Evolutionary conservation across 2,329 filamentous ascomycete species (phyloP), one percentile per base, ranked within the genome.

Genomic region (Tothia fuscella): DNA sequence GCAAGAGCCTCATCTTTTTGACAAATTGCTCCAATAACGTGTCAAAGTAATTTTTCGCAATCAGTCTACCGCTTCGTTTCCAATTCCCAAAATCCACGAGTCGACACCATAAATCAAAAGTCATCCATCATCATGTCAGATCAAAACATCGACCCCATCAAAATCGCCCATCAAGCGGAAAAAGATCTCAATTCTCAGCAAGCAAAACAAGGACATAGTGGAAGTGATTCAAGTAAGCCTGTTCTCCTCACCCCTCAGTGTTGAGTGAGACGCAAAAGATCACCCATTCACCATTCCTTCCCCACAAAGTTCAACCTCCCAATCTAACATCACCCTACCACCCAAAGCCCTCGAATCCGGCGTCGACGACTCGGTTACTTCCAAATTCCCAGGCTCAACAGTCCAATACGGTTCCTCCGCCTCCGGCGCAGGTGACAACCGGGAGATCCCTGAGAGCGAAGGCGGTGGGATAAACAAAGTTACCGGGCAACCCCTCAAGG

Each of bases 141-240:
- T n/a, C n/a, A n/a, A n/a, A n/a, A n/a, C n/a, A n/a, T n/a, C n/a
- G n/a, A 67, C 51, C 63, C 61, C 39, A 50, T 63, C 49, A 53
- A 58, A 21, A 53, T 68, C 50, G 66, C 68, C 41, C 54, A 64
- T 50, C 56, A 70, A 48, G 67, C 67, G 9, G 66, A 71, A 58
- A 55, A 55, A 14, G 65, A 71, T 43, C 58, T 70, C 41, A 67
- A 68, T 54, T 62, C 63, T 6, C 48, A 63, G 25, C 44, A 50
- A 60, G 61, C 7, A 65, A 63, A 47, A 49, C 57, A 22, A 62
- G 64, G 34, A 49, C 60, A 29, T 43, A 44, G 45, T 28, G 47
- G 45, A 35, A 60, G 57, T 41, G 57, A 62, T 41, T 62, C 58
- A 32, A 58, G 63, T 66, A 60, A 7, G 51, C 28, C 43, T 25